Base-by-base conservation (phyloP, 164 flowering plant genomes). In the Liriodendron chinense region DNA sequence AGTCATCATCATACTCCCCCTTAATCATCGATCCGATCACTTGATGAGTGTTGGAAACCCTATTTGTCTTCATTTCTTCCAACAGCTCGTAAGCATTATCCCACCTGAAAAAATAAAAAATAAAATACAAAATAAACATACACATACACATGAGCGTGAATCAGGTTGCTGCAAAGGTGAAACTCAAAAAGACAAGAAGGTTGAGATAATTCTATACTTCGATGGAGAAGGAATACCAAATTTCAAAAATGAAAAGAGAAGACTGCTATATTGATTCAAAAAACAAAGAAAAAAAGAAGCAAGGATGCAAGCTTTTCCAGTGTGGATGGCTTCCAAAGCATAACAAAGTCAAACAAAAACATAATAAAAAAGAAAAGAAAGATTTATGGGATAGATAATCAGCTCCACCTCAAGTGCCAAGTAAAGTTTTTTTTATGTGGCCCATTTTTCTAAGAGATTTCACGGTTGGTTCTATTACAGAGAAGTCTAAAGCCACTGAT, bases 1-100 rank as follows among this genome's bases (percentile, higher is more conserved):
- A 82, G n/a, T 82, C 89, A 79, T 92, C 96, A 82, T 95, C 99
- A 78, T 78, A 92, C 68, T 93, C 94, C 70, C 99, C 99, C 77
- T 78, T 91, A 70, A 93, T 88, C 97, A 93, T 92, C 80, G 85
- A 86, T 25, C 91, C 98, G 34, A 89, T 90, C 24, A 93, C 98
- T 83, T 95, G 96, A 82, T 92, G 98, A 76, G 88, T 78, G 84
- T 86, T 91, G n/a, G 99, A 95, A 47, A 74, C 80, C 79, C 86
- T 90, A 72, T 80, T 86, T 63, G 84, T 82, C 21, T 84, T 73
- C 98, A 95, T 95, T 84, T 92, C 98, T 76, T 92, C 85, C 74
- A 95, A 85, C 73, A 95, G 79, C 69, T 86, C 83, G 74, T 81
- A 71, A 28, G 83, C 94, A 80, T 88, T 89, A 76, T 86, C 88